Conservation (phyloP, 805 yeast genomes). For the Citeromyces matritensis region DNA sequence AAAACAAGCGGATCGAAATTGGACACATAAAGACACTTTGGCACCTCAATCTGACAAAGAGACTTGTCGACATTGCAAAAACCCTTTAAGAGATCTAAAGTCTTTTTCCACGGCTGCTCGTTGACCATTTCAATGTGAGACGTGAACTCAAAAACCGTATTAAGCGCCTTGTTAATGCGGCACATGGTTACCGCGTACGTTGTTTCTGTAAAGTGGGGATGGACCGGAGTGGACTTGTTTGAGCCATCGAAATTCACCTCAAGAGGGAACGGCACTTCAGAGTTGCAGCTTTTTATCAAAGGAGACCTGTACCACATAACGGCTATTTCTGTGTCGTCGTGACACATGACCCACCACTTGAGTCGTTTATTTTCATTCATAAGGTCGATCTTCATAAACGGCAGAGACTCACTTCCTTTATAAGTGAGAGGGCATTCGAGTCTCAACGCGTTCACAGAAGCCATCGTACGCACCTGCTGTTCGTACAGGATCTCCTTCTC, state of each 20-base stretch:
- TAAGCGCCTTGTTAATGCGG: neutral
- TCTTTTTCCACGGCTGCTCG: neutral
- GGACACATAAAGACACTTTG: neutral
- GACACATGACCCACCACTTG: constrained; percentile 3
- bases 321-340: constrained; percentile 2
- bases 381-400: constrained; percentile 1
- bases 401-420: neutral
- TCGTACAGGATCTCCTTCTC: neutral
- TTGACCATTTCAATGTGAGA: neutral
- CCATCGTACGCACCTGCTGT: neutral
- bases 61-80: neutral
- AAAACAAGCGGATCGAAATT: neutral
- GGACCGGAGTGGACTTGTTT: neutral
- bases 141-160: neutral
- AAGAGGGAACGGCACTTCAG: constrained; percentile 2
- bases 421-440: constrained; percentile 1
- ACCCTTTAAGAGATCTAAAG: neutral
- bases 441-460: neutral
- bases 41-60: neutral
- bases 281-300: neutral
- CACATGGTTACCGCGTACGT: neutral
- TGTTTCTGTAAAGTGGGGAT: neutral
- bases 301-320: constrained; percentile 1
- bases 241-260: constrained; percentile 1
- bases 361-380: neutral